A percentile compares a stretch with the other conserved stretches of the same genome.
Conservation (phyloP, 2,329 filamentous ascomycete species). For the Phaeomoniella chlamydospora region DNA sequence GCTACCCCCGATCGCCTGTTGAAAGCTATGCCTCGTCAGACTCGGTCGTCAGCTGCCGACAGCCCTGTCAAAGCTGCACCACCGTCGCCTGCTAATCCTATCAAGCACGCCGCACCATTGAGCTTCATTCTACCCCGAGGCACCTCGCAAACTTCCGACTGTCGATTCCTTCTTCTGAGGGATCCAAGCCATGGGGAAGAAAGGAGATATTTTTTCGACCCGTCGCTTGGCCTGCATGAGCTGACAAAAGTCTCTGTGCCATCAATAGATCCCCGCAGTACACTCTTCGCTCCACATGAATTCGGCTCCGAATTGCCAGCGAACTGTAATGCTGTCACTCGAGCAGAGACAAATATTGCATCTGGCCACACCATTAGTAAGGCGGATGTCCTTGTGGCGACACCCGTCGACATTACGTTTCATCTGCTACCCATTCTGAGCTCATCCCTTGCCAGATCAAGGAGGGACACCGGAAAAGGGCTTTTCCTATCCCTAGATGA, state of each 20-base stretch:
- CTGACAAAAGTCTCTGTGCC: slow-evolving; percentile 43
- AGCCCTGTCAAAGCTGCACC: slow-evolving; percentile 9
- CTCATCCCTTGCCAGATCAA: slow-evolving; percentile 26
- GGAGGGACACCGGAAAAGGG: slow-evolving; percentile 21
- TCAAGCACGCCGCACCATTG: slow-evolving; percentile 15
- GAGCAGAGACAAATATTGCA: slow-evolving; percentile 2
- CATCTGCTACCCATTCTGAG: slow-evolving; percentile 60
- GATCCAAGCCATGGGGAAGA: slow-evolving; percentile 35
- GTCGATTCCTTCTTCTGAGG: slow-evolving; percentile 40
- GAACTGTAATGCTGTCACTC: slow-evolving; percentile 7
- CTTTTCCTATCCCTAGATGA: slow-evolving; percentile 35
- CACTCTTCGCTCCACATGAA: slow-evolving; percentile 30
- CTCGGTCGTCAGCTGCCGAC: slow-evolving; percentile 5
- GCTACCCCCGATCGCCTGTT: too few species aligned
- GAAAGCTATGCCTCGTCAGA: neutral
- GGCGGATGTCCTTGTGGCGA: slow-evolving; percentile 70
- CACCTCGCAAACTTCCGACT: slow-evolving; percentile 26
- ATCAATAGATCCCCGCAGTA: slow-evolving; percentile 36
- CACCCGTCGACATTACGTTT: slow-evolving; percentile 72
- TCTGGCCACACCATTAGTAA: slow-evolving; percentile 45
- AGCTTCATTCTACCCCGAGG: slow-evolving; percentile 43
- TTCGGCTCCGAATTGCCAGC: slow-evolving; percentile 1
- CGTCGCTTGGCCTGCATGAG: slow-evolving; percentile 43
- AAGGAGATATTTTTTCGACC: slow-evolving; percentile 44
- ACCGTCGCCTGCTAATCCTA: slow-evolving; percentile 1